These are phyloP conservation scores for Entomortierella lignicola DNA, from an alignment of 192 early-diverging fungal species.

Conservation along the genomic window DNA sequence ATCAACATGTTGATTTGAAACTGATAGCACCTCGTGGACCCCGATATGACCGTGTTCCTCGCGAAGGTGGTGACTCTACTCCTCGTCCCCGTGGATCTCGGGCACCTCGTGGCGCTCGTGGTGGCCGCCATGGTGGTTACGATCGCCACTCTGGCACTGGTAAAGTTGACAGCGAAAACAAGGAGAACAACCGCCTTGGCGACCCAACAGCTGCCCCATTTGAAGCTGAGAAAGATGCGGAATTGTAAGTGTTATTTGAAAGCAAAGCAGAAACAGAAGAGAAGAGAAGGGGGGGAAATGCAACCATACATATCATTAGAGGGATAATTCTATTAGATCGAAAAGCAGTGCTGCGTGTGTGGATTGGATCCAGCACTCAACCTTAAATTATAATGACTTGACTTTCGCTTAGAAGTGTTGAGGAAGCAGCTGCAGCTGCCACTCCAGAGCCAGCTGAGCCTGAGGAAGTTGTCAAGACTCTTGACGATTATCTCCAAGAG, in stretches of 20 bases:
- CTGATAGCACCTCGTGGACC: constrained; percentile 34
- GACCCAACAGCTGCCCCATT: constrained; percentile 67
- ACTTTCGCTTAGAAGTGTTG: constrained; percentile 22
- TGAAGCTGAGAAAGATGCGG: constrained; percentile 64
- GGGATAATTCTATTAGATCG: too few relatives aligned
- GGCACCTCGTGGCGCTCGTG: constrained; percentile 45
- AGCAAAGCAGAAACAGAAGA: too few relatives aligned
- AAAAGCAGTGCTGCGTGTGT: too few relatives aligned
- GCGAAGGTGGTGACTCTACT: constrained; percentile 26
- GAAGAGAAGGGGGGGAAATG: too few relatives aligned
- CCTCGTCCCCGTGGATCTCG: constrained; percentile 52
- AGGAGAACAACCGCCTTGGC: constrained; percentile 90
- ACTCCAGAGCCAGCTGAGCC: constrained; percentile 68
- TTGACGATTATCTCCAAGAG: constrained; percentile 88
- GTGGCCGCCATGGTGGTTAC: constrained; percentile 65
- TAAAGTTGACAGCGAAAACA: constrained; percentile 87
- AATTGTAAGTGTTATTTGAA: constrained; percentile 48
- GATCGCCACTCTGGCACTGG: constrained; percentile 91
- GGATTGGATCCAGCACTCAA: neutral
- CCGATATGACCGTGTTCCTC: constrained; percentile 44
- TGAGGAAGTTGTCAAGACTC: constrained; percentile 86
- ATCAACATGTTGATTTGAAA: neutral
- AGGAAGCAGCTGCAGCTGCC: constrained; percentile 51
- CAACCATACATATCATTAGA: too few relatives aligned
- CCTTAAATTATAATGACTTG: neutral